These are phyloP conservation scores for Calonectria ilicicola DNA, from an alignment of 2,329 filamentous ascomycete genomes.

Conservation along the genomic window DNA sequence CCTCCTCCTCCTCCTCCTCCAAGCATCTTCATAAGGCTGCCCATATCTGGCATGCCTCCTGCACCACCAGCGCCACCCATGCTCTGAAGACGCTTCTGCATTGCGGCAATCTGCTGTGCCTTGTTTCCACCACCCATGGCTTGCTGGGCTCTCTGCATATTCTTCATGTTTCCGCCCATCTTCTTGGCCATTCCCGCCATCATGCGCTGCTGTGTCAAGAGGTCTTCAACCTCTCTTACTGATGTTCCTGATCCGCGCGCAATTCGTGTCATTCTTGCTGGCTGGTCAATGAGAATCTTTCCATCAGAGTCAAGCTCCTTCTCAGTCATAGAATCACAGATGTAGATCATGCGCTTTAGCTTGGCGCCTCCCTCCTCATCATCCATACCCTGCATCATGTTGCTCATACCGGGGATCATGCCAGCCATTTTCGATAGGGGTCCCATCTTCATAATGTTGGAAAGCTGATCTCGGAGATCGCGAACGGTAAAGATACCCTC, in stretches of 20 bases:
- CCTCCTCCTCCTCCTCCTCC: slow-evolving; percentile 67
- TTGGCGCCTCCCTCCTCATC: slow-evolving; percentile 96
- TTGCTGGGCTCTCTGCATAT: slow-evolving; percentile 93
- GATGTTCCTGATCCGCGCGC: slow-evolving; percentile 91
- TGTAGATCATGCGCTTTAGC: slow-evolving; percentile 98
- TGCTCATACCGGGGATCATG: slow-evolving; percentile 96
- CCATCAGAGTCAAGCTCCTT: slow-evolving; percentile 97
- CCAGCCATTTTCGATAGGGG: slow-evolving; percentile 96
- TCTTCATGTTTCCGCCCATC: slow-evolving; percentile 97
- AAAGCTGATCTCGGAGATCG: slow-evolving; percentile 93
- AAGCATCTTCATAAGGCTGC: slow-evolving; percentile 92
- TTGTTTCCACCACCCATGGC: slow-evolving; percentile 93
- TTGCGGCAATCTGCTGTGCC: slow-evolving; percentile 92
- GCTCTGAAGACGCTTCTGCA: slow-evolving; percentile 94
- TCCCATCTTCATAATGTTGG: slow-evolving; percentile 99
- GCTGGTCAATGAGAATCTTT: slow-evolving; percentile 93
- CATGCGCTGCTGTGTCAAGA: slow-evolving; percentile 98
- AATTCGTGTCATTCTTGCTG: slow-evolving; percentile 91
- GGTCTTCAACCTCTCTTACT: slow-evolving; percentile 92
- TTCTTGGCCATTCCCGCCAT: slow-evolving; percentile 99
- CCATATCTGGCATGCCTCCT: slow-evolving; percentile 83
- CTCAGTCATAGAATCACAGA: slow-evolving; percentile 97
- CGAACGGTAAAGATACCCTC: slow-evolving; percentile 97
- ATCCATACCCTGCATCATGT: slow-evolving; percentile 95
- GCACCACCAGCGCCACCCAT: slow-evolving; percentile 83